Conservation (phyloP, 345 rosid species). For the Physaria fendleri region DNA sequence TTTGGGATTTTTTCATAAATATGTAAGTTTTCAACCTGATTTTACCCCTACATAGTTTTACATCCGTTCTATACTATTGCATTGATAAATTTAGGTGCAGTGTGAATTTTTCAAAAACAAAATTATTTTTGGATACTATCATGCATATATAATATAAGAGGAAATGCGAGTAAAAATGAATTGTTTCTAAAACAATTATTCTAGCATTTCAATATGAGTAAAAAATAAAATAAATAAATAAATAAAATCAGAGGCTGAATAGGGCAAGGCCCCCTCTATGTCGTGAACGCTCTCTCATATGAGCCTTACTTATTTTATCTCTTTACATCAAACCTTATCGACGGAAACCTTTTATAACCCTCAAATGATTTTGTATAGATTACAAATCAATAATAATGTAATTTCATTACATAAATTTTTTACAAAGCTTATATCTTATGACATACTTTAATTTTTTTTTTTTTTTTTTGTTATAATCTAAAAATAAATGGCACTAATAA, state of each 20-base stretch:
- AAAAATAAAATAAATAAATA: background rate
- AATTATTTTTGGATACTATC: background rate
- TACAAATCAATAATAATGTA: background rate
- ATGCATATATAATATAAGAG: background rate
- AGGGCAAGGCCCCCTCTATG: constrained; percentile 23
- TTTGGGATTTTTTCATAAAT: no score
- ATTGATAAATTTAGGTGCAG: background rate
- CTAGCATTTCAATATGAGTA: background rate
- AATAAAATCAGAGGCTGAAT: background rate
- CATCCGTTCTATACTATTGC: background rate
- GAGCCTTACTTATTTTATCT: constrained; percentile 22
- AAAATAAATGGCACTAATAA: background rate
- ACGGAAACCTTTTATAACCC: background rate
- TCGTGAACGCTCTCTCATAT: constrained; percentile 7
- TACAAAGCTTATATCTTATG: background rate
- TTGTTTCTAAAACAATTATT: background rate
- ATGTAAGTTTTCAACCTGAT: background rate
- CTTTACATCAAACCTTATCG: constrained; percentile 16
- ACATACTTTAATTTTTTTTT: background rate
- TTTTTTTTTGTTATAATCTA: background rate
- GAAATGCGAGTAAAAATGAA: background rate
- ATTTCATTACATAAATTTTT: background rate
- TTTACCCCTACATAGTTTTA: background rate
- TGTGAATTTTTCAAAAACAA: background rate
- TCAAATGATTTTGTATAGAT: background rate